Percentiles rank a stretch among this genome's conserved stretches.
Conservation (phyloP, 2,329 filamentous ascomycete genomes). For the Fusarium sp. region DNA sequence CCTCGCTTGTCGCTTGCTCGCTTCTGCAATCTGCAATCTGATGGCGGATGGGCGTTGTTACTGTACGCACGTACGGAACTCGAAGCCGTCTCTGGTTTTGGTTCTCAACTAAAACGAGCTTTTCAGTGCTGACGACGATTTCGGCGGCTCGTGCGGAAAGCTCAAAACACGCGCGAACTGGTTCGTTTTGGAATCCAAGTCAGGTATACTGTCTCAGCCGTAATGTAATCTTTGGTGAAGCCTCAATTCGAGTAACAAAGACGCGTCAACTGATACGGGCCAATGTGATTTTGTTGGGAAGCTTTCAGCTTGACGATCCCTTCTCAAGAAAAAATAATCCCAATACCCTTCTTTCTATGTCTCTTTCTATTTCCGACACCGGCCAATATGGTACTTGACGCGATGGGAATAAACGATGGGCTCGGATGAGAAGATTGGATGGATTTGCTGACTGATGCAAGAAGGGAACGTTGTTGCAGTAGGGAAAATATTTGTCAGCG, state of each 20-base stretch:
- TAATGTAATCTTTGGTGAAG: slow-evolving; percentile 20
- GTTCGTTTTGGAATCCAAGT: slow-evolving; percentile 2
- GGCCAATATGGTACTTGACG: slow-evolving; percentile 12
- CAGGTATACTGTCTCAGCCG: slow-evolving; percentile 11
- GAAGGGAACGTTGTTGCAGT: slow-evolving; percentile 36
- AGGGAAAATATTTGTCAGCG: slow-evolving; percentile 46
- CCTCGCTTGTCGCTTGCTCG: slow-evolving; percentile 31
- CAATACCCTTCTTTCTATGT: neutral
- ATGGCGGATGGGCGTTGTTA: slow-evolving; percentile 19
- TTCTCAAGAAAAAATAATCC: neutral
- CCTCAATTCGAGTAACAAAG: slow-evolving; percentile 24
- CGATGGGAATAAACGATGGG: slow-evolving; percentile 30
- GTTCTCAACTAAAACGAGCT: slow-evolving; percentile 15
- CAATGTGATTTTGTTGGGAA: neutral
- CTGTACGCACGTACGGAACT: slow-evolving; percentile 24
- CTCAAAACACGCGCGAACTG: neutral
- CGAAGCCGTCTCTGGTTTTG: slow-evolving; percentile 18
- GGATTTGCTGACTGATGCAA: slow-evolving; percentile 37
- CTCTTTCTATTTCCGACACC: neutral
- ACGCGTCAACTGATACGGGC: slow-evolving; percentile 19
- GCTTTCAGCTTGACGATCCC: neutral
- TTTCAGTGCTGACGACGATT: slow-evolving; percentile 18
- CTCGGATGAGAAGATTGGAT: slow-evolving; percentile 17
- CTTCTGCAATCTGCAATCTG: slow-evolving; percentile 14
- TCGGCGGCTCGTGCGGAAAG: slow-evolving; percentile 11